Base-by-base conservation (phyloP, 2,329 filamentous ascomycete genomes). In the Monilinia fructicola region DNA sequence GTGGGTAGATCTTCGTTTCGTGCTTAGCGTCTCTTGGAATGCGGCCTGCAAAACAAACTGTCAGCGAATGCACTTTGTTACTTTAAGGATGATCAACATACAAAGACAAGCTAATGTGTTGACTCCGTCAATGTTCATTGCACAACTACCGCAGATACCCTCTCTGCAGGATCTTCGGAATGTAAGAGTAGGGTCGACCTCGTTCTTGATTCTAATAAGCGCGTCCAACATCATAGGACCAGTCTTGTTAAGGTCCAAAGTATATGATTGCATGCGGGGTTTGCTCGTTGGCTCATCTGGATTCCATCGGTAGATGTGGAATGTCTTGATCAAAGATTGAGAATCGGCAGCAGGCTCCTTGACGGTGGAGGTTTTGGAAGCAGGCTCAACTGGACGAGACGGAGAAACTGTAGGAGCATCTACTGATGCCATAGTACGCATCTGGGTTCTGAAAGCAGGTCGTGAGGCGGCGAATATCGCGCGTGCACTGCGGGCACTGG, bases 71-170 rank as follows among this genome's bases (percentile, higher is more conserved):
- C 18, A 44, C 18, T 40, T 38, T 26, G 26, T 38, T 53, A 3
- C 16, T 14, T 18, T 38, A 12, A 21, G 5, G 14, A 11, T 50
- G 21, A 38, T 50, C 14, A 48, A 88, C 90, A 74, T 91, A 97
- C 95, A 99, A 78, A 99, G 83, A 82, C 95, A 99, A 73, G 95
- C 95, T 76, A 99, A 82, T 67, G 95, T 99, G 84, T 99, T 99
- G 76, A 96, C 91, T 79, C 95, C 95, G 79, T 98, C 96, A 79
- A 99, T 98, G 85, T 99, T 99, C 95, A 99, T 99, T 73, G 95
- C 95, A 79, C 95, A 99, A 80, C 92, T 96, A 73, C 95, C 95
- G 78, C 95, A 99, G 77, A 99, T 99, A 74, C 95, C 95, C 86
- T 99, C 95, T 81, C 95, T 86, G 83, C 95, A 99, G 80, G 91